A percentile compares a stretch with the other conserved stretches of the same genome.
Evolutionary conservation across 805 yeast species (phyloP).

Genomic region (Yamadazyma olivae): DNA sequence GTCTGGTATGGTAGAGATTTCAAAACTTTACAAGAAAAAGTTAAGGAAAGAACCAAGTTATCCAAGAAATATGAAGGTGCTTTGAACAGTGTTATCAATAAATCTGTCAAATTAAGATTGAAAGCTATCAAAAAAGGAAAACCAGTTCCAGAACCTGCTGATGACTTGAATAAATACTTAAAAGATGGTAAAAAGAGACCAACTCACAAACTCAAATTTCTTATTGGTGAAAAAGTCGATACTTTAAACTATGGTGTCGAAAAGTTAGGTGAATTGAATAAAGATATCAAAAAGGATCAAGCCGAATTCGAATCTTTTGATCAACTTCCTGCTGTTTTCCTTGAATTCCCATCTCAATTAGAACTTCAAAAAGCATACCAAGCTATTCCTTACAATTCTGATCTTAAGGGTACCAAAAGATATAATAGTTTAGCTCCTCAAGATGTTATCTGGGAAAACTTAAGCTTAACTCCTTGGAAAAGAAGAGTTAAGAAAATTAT

Average conservation of each 20-base stretch:
- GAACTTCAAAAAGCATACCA: conserved; percentile 90
- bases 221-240: conserved; percentile 81
- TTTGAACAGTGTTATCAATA: conserved; percentile 56
- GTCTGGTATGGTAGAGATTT: conserved; percentile 66
- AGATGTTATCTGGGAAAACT: conserved; percentile 82
- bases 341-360: conserved; percentile 79
- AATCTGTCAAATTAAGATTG: conserved; percentile 53
- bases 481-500: conserved; percentile 55
- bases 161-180: conserved; percentile 61
- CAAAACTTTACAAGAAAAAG: conserved; percentile 50
- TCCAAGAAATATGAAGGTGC: conserved; percentile 62
- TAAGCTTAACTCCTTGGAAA: conserved; percentile 53
- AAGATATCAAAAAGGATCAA: conserved; percentile 61
- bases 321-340: conserved; percentile 65
- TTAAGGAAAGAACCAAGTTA: conserved; percentile 62
- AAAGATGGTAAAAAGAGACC: conserved; percentile 73
- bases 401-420: conserved; percentile 46
- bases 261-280: conserved; percentile 65
- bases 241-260: conserved; percentile 73
- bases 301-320: conserved; percentile 46
- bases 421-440: conserved; percentile 70
- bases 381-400: conserved; percentile 58
- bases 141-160: conserved; percentile 52
- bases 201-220: conserved; percentile 66
- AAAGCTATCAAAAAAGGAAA: conserved; percentile 59